phyloP scores from a whole-genome alignment of 2,329 filamentous ascomycete genomes.

The Colletotrichum sp. region DNA sequence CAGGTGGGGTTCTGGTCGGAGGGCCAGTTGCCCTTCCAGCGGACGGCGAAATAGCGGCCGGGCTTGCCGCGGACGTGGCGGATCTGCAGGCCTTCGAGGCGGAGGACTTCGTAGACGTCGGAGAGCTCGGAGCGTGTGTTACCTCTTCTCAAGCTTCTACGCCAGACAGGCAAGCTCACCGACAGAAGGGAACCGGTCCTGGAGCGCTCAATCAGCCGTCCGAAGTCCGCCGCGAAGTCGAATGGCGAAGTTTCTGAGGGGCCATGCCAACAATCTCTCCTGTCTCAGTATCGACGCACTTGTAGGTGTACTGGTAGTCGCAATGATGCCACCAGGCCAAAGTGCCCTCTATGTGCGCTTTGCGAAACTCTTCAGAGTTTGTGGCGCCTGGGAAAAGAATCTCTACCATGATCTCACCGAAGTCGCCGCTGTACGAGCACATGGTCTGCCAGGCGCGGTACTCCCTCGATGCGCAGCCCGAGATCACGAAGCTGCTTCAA shows the following conservation, averaged over 20 bases:
- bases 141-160: no score
- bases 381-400: slow-evolving; percentile 44
- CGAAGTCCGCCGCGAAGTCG: no score
- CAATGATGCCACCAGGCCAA: slow-evolving; percentile 42
- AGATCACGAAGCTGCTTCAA: slow-evolving; percentile 38
- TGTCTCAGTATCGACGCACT: slow-evolving; percentile 49
- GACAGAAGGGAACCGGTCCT: no score
- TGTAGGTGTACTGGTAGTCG: slow-evolving; percentile 49
- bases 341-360: slow-evolving; percentile 46
- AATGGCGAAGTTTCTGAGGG: neutral
- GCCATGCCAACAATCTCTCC: slow-evolving; percentile 52
- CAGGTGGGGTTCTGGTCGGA: slow-evolving; percentile 61
- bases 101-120: slow-evolving; percentile 36
- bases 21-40: slow-evolving; percentile 64
- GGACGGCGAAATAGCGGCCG: slow-evolving; percentile 55
- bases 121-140: slow-evolving; percentile 11
- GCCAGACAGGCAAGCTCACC: no score
- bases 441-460: slow-evolving; percentile 64
- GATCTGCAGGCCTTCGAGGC: slow-evolving; percentile 34
- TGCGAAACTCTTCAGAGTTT: slow-evolving; percentile 42
- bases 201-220: no score
- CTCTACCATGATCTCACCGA: slow-evolving; percentile 43
- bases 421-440: slow-evolving; percentile 60
- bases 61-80: slow-evolving; percentile 39
- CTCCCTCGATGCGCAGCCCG: slow-evolving; percentile 52